A percentile compares a stretch with the other conserved stretches of the same genome.
phyloP scores from a whole-genome alignment of 1,284 basidiomycete species.

The Malassezia pachydermatis region DNA sequence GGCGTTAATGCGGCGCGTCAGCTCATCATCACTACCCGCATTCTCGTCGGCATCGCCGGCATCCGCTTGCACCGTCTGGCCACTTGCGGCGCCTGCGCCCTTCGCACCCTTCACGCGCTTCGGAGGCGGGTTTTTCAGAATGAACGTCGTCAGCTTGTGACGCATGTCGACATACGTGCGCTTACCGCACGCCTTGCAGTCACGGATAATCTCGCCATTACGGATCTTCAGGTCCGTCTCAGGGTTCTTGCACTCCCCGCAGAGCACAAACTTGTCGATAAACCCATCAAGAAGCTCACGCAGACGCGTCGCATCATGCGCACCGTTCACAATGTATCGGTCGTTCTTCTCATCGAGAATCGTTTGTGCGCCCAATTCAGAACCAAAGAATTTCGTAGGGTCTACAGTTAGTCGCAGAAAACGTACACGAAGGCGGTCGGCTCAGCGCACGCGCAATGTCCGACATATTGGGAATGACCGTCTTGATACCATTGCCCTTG shows the following conservation, averaged over 20 bases:
- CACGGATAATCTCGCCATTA: conserved; percentile 72
- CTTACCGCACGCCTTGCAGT: conserved; percentile 97
- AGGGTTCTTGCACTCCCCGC: conserved; percentile 95
- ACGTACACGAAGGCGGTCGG: conserved; percentile 69
- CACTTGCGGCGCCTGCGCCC: conserved; percentile 50
- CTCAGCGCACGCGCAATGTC: conserved; percentile 91
- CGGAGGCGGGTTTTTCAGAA: conserved; percentile 87
- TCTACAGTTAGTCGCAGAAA: conserved; percentile 52
- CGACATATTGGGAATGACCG: conserved; percentile 71
- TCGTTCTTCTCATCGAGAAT: conserved; percentile 93
- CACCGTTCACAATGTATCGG: conserved; percentile 96
- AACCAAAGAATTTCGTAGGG: conserved; percentile 98
- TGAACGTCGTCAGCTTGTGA: conserved; percentile 92
- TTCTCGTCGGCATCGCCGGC: conserved; percentile 30
- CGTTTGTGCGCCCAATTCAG: conserved; percentile 94
- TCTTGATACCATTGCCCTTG: conserved; percentile 99
- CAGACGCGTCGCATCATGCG: conserved; percentile 80
- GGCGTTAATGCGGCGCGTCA: conserved; percentile 54
- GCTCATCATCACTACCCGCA: conserved; percentile 50
- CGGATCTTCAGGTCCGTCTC: conserved; percentile 92
- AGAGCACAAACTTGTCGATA: conserved; percentile 93
- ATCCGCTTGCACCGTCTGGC: conserved; percentile 59
- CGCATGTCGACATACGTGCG: conserved; percentile 87
- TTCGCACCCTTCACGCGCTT: conserved; percentile 52
- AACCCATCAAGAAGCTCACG: conserved; percentile 91